Percentiles rank a stretch among this genome's conserved stretches.
Conservation (phyloP, 2,329 filamentous ascomycete genomes). For the Neofusicoccum umdonicola region DNA sequence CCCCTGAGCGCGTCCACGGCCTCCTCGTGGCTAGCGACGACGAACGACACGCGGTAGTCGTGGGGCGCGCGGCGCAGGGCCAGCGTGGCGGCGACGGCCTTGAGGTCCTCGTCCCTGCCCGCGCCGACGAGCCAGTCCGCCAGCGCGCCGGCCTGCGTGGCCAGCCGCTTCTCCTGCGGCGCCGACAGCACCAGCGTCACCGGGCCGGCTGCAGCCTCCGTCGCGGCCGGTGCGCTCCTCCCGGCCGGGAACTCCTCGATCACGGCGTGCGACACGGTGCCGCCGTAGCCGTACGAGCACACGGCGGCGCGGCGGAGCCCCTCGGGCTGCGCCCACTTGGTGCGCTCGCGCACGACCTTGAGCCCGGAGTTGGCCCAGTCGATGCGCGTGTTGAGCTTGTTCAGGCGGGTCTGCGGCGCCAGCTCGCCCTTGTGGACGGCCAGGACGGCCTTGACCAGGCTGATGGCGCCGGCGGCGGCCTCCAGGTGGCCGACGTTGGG, state of each 20-base stretch:
- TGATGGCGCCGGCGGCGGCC: slow-evolving; percentile 26
- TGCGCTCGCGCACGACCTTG: slow-evolving; percentile 24
- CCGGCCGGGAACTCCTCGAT: slow-evolving; percentile 29
- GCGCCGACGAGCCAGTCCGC: slow-evolving; percentile 25
- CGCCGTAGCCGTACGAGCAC: slow-evolving; percentile 48
- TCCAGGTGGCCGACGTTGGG: slow-evolving; percentile 34
- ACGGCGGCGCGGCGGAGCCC: slow-evolving; percentile 39
- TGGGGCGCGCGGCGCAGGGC: slow-evolving; percentile 34
- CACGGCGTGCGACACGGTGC: slow-evolving; percentile 44
- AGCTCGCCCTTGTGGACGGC: slow-evolving; percentile 30
- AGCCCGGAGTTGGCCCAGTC: slow-evolving; percentile 30
- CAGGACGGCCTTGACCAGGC: slow-evolving; percentile 30
- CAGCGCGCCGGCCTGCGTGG: slow-evolving; percentile 23
- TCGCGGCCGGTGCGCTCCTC: not conserved
- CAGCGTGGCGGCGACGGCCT: slow-evolving; percentile 27
- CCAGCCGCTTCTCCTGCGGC: slow-evolving; percentile 33
- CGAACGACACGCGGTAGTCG: slow-evolving; percentile 29
- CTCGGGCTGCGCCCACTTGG: slow-evolving; percentile 22
- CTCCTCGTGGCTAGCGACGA: slow-evolving; percentile 24
- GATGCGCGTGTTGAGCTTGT: slow-evolving; percentile 33
- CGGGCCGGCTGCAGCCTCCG: not conserved
- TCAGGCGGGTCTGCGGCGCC: slow-evolving; percentile 36
- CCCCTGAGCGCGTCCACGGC: slow-evolving; percentile 23
- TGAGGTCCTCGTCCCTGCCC: slow-evolving; percentile 20
- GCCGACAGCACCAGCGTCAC: slow-evolving; percentile 28